Evolutionary conservation across 1,139 yeast genomes (phyloP).

Genomic region (Blastobotrys malaysiensis): DNA sequence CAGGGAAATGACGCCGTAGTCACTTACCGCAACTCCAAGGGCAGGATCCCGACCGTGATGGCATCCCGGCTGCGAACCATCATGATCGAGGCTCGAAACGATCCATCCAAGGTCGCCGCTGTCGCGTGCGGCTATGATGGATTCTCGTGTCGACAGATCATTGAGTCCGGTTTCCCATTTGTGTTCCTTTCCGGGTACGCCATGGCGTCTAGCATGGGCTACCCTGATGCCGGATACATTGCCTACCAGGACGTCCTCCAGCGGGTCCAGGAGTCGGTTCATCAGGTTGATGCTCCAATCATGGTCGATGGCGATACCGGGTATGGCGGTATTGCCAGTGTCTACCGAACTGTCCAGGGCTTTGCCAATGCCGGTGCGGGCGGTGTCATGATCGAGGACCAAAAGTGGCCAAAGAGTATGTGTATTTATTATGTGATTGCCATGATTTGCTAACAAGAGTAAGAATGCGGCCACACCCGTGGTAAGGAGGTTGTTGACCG

Average conservation of each 20-base stretch:
- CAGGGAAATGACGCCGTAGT: conserved; percentile 6
- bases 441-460: background rate
- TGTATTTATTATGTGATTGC: background rate
- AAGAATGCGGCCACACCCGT: conserved; percentile 15
- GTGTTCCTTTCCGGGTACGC: conserved; percentile 15
- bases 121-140: conserved; percentile 16
- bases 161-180: conserved; percentile 16
- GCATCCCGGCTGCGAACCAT: conserved; percentile 14
- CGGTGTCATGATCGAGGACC: conserved; percentile 17
- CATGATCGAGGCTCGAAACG: conserved; percentile 11
- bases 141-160: conserved; percentile 14
- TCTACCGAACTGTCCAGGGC: conserved; percentile 16
- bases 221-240: conserved; percentile 16
- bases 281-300: conserved; percentile 13
- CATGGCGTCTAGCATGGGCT: conserved; percentile 13
- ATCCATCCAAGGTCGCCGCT: conserved; percentile 14
- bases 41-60: conserved; percentile 8
- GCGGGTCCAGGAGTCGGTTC: conserved; percentile 11
- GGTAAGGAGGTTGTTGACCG: conserved; percentile 16
- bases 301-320: conserved; percentile 18
- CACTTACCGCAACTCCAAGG: conserved; percentile 7
- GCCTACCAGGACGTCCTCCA: conserved; percentile 15
- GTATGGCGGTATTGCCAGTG: conserved; percentile 16
- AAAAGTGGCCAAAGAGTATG: conserved; percentile 14
- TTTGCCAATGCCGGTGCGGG: conserved; percentile 17